These are phyloP conservation scores for Leishmania arabica DNA, from an alignment of 208 protist genomes.

Conservation along the genomic window DNA sequence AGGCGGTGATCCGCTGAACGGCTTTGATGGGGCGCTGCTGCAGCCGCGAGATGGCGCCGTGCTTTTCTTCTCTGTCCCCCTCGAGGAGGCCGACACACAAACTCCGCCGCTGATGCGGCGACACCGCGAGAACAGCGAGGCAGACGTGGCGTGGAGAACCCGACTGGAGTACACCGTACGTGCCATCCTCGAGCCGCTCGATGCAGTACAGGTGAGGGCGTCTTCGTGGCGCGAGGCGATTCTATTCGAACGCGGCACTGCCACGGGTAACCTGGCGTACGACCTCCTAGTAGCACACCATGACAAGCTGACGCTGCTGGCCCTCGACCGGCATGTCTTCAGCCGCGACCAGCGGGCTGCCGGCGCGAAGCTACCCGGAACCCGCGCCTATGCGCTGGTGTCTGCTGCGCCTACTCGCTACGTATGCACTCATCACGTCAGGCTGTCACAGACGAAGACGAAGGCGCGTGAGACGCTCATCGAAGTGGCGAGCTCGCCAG, in stretches of 20 bases:
- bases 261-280: conserved; percentile 14
- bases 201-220: conserved; percentile 3
- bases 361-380: background rate
- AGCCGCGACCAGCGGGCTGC: background rate
- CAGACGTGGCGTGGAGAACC: conserved; percentile 21
- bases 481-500: conserved; percentile 17
- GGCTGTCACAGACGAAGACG: conserved; percentile 14
- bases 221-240: conserved; percentile 20
- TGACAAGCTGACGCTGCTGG: conserved; percentile 19
- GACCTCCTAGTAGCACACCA: conserved; percentile 26
- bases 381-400: conserved; percentile 14
- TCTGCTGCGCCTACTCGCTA: conserved; percentile 24
- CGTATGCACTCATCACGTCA: conserved; percentile 18
- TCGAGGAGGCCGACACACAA: conserved; percentile 19
- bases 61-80: conserved; percentile 24
- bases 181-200: conserved; percentile 14
- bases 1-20: conserved; percentile 19
- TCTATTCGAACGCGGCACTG: conserved; percentile 21
- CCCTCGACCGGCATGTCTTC: conserved; percentile 29
- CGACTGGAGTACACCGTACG: conserved; percentile 29
- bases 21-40: conserved; percentile 33
- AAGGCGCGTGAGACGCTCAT: conserved; percentile 20
- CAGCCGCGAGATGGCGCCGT: conserved; percentile 24
- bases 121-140: conserved; percentile 15
- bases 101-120: conserved; percentile 21